Base-by-base conservation (phyloP, 202 grass and related monocot genomes). In the Saccharum hybrid region DNA sequence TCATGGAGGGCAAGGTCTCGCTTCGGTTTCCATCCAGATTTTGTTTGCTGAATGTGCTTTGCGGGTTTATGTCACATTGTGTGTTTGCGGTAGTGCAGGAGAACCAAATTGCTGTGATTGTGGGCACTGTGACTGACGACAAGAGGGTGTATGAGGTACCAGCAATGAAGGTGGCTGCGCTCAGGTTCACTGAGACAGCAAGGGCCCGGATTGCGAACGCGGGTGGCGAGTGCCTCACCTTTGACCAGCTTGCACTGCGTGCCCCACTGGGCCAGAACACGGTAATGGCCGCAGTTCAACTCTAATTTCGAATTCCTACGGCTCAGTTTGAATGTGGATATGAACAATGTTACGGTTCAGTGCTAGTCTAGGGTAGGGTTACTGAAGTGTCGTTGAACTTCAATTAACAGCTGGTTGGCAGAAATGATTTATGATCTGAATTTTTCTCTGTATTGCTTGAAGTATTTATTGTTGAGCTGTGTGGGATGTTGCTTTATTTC, bases 131-230 rank as follows among this genome's bases (percentile, higher is more conserved):
- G 22, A 93, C 88, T 0, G 88, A 93, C 61, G 93, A 96, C 85
- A 96, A 93, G 90, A 91, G 90, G 52, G 90, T 96, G 60, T 96
- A 93, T 63, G 88, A 96, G 65, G 90, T 96, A 45, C 88, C 93
- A 1, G 86, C 88, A 15, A 86, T 96, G 88, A 96, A 91, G 78
- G 93, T 96, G 56, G 81, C 90, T 14, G 90, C 93, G 11, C 85
- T 96, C 68, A 96, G 90, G 88, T 96, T 96, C 86, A 96, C 90
- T 12, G 93, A 96, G 88, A 96, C 90, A 5, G 88, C 88, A 1
- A 88, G 93, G 68, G 90, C 93, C 28, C 86, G 93, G 31, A 96
- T 96, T 31, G 81, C 91, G 7, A 96, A 89, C 22, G 81, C 93
- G 9, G 93, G 93, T 10, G 93, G 90, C 18, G 85, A 96, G 77